A percentile compares a stretch with the other conserved stretches of the same genome.
These are phyloP conservation scores for thale cress (Arabidopsis thaliana) DNA, from an alignment of 345 rosid species.

Conservation along the genomic window TAIR10.1 NC_003074.8:16791001-16791500, in stretches of 20 bases:
- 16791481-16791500: neutral
- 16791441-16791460: conserved; percentile 61
- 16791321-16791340: neutral
- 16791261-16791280: conserved; percentile 51
- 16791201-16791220: neutral
- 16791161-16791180: neutral
- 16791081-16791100: conserved; percentile 75
- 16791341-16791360: neutral
- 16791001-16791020: neutral
- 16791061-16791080: conserved; percentile 81
- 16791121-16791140: conserved; percentile 58
- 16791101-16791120: conserved; percentile 62
- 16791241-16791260: neutral
- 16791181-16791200: neutral
- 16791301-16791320: conserved; percentile 83
- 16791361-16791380: neutral
- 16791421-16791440: conserved; percentile 75
- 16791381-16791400: conserved; percentile 54
- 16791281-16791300: conserved; percentile 72
- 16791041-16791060: conserved; percentile 92
- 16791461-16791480: conserved; percentile 68
- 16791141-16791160: neutral
- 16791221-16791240: neutral
- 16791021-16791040: conserved; percentile 53
- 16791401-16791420: conserved; percentile 79